A percentile compares a stretch with the other conserved stretches of the same genome.
These are phyloP conservation scores for Groenewaldozyma auringiensis DNA, from an alignment of 1,139 yeast genomes.

Conservation along the genomic window DNA sequence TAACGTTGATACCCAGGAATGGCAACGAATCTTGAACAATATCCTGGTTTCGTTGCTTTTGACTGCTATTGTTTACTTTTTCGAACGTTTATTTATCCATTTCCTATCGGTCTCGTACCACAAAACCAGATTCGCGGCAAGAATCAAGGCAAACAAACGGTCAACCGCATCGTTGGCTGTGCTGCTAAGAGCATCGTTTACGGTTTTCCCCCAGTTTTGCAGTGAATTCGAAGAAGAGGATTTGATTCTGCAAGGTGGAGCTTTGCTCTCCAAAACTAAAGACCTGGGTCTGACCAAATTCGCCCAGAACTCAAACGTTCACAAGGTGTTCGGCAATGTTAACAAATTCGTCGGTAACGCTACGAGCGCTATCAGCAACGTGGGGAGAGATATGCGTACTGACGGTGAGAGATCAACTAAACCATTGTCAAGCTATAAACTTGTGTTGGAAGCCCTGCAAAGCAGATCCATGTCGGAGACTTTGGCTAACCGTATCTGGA, in stretches of 20 bases:
- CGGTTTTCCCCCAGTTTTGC: slow-evolving; percentile 33
- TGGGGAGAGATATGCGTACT: slow-evolving; percentile 26
- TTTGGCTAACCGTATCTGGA: slow-evolving; percentile 37
- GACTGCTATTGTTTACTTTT: slow-evolving; percentile 31
- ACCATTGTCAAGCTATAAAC: slow-evolving; percentile 20
- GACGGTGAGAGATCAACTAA: slow-evolving; percentile 5
- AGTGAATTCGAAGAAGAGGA: slow-evolving; percentile 36
- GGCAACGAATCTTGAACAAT: slow-evolving; percentile 34
- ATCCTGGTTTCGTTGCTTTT: slow-evolving; percentile 34
- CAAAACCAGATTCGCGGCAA: slow-evolving; percentile 33
- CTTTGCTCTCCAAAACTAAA: slow-evolving; percentile 20
- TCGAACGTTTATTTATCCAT: slow-evolving; percentile 34
- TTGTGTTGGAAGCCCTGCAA: slow-evolving; percentile 32
- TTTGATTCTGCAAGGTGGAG: slow-evolving; percentile 25
- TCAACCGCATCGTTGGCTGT: slow-evolving; percentile 27
- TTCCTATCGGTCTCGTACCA: slow-evolving; percentile 37
- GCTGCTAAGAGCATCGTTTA: slow-evolving; percentile 30
- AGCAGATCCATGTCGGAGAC: slow-evolving; percentile 26
- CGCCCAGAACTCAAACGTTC: slow-evolving; percentile 20
- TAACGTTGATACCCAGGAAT: slow-evolving; percentile 24
- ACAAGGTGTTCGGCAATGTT: slow-evolving; percentile 24
- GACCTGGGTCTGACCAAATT: slow-evolving; percentile 15
- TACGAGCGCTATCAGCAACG: slow-evolving; percentile 26
- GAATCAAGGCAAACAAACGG: slow-evolving; percentile 34
- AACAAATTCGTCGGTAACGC: slow-evolving; percentile 29